These are phyloP conservation scores for Selenicereus undatus DNA, from an alignment of 148 eudicot species.

Conservation along the genomic window DNA sequence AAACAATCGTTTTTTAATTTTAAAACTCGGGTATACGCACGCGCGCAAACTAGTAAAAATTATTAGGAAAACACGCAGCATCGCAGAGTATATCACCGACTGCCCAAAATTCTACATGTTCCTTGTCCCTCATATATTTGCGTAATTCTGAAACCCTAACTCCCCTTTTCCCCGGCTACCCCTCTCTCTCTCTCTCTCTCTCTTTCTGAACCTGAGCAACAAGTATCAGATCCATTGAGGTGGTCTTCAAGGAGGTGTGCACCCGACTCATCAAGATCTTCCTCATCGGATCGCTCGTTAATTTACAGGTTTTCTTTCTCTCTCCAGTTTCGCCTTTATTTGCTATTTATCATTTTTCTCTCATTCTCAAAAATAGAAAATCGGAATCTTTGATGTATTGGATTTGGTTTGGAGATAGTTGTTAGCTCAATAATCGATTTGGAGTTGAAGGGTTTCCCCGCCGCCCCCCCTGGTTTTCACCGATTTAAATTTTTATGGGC, in stretches of 20 bases:
- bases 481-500: neutral
- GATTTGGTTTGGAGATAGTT: neutral
- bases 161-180: neutral
- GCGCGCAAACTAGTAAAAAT: too few relatives aligned
- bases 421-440: neutral
- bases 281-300: neutral
- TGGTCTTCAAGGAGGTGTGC: neutral
- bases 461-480: neutral
- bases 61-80: too few relatives aligned
- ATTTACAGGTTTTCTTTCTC: neutral
- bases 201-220: neutral
- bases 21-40: too few relatives aligned
- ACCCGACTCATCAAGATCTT: neutral
- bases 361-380: neutral
- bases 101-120: neutral
- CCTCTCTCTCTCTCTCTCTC: neutral
- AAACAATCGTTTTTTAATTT: too few relatives aligned
- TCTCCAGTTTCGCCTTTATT: neutral
- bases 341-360: neutral
- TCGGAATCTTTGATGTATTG: neutral
- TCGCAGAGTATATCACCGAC: neutral
- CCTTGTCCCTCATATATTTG: neutral
- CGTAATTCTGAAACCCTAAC: neutral
- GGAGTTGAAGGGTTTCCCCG: neutral
- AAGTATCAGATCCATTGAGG: neutral